Percentiles rank a stretch among this genome's conserved stretches.
Evolutionary conservation across 1,284 basidiomycete species (phyloP).

Genomic region (Anthracocystis setariae): DNA sequence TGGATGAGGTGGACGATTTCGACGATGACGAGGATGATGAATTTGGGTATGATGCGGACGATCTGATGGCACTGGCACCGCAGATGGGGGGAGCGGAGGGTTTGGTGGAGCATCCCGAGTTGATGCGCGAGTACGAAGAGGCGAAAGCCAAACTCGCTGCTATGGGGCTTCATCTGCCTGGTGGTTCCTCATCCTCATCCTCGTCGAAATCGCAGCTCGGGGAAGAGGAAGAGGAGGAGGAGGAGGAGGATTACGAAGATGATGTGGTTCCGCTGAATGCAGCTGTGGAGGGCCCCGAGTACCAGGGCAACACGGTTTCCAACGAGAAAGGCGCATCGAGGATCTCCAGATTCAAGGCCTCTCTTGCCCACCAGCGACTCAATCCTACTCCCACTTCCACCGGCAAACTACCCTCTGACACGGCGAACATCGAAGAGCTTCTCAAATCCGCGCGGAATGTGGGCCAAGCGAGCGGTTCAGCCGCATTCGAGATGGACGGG

Average conservation of each 20-base stretch:
- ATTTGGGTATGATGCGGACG: conserved; percentile 60
- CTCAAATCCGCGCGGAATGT: conserved; percentile 43
- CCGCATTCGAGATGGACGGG: conserved; percentile 33
- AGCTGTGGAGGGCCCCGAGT: conserved; percentile 40
- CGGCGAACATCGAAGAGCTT: conserved; percentile 30
- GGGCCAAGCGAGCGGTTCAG: conserved; percentile 16
- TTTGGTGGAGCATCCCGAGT: conserved; percentile 43
- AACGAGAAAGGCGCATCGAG: conserved; percentile 13
- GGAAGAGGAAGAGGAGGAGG: conserved; percentile 12
- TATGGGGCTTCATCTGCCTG: conserved; percentile 27
- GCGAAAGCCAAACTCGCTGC: conserved; percentile 53
- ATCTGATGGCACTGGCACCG: conserved; percentile 57
- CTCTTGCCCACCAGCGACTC: conserved; percentile 16
- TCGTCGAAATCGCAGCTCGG: conserved; percentile 8
- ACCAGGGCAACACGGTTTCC: conserved; percentile 35
- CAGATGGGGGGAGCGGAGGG: conserved; percentile 38
- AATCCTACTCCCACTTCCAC: background rate
- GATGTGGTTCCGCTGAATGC: conserved; percentile 51
- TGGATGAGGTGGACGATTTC: conserved; percentile 69
- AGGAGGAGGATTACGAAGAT: conserved; percentile 44
- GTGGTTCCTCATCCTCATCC: background rate
- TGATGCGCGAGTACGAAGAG: conserved; percentile 59
- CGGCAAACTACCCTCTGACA: conserved; percentile 1
- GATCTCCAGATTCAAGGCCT: conserved; percentile 56
- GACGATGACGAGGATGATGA: conserved; percentile 56